Conservation (phyloP, 2,329 filamentous ascomycete genomes). For the Coniochaeta sp. region DNA sequence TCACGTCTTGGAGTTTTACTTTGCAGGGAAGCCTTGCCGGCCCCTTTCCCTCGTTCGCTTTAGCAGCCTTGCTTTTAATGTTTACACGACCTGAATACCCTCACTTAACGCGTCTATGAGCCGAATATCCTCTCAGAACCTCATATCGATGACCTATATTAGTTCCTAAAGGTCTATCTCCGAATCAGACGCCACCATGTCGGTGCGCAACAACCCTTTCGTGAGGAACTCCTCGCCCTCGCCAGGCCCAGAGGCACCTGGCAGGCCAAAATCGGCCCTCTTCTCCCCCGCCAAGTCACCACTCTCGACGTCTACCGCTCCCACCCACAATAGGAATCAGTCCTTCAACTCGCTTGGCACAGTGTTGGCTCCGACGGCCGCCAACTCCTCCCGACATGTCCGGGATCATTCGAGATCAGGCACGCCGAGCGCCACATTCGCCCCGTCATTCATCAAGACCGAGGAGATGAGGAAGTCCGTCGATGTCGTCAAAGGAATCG, state of each 20-base stretch:
- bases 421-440: slow-evolving; percentile 72
- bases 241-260: slow-evolving; percentile 43
- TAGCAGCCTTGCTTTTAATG: slow-evolving; percentile 2
- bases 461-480: slow-evolving; percentile 58
- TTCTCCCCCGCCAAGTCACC: slow-evolving; percentile 50
- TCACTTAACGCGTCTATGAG: neutral
- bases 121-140: neutral
- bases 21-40: slow-evolving; percentile 4
- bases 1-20: neutral
- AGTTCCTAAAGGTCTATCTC: neutral
- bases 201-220: slow-evolving; percentile 76
- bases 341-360: slow-evolving; percentile 52
- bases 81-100: neutral
- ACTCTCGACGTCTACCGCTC: slow-evolving; percentile 31
- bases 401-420: slow-evolving; percentile 58
- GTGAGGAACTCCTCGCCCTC: slow-evolving; percentile 62
- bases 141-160: neutral
- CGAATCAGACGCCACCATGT: slow-evolving; percentile 38
- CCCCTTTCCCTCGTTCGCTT: slow-evolving; percentile 6
- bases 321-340: slow-evolving; percentile 60
- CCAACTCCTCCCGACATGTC: slow-evolving; percentile 27
- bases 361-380: slow-evolving; percentile 26
- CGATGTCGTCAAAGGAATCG: slow-evolving; percentile 64
- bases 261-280: slow-evolving; percentile 69
- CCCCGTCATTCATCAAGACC: slow-evolving; percentile 89